Conservation (phyloP, 2,329 filamentous ascomycete species). For the Chaetothyriales sp. region DNA sequence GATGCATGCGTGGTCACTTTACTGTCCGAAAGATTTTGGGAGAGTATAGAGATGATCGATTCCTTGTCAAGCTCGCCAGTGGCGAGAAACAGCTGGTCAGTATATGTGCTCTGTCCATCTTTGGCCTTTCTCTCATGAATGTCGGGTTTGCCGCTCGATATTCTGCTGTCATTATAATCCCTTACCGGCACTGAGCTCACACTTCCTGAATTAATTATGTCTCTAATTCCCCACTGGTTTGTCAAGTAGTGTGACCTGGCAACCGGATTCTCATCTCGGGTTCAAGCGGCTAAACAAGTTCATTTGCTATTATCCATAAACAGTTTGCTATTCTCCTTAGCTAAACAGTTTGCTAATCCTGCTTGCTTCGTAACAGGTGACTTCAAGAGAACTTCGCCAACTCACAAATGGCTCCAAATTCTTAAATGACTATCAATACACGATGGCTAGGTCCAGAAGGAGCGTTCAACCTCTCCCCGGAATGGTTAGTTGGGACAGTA, state of each 20-base stretch:
- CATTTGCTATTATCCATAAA: neutral
- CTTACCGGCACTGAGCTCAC: neutral
- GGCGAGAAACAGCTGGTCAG: constrained; percentile 26
- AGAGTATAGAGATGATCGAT: constrained; percentile 19
- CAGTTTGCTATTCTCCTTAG: neutral
- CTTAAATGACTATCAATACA: constrained; percentile 6
- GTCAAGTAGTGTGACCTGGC: neutral
- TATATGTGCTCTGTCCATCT: neutral
- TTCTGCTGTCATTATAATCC: neutral
- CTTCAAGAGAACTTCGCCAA: constrained; percentile 5
- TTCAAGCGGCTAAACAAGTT: neutral
- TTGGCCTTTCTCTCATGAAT: neutral
- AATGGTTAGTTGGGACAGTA: constrained; percentile 6
- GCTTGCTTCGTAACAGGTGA: constrained; percentile 6
- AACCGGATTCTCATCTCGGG: neutral
- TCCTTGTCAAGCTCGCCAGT: constrained; percentile 25
- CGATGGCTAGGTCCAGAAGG: neutral
- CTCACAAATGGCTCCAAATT: constrained; percentile 7
- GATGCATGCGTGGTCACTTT: constrained; percentile 28
- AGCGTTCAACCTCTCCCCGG: neutral
- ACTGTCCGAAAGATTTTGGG: constrained; percentile 22
- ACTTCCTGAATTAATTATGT: neutral
- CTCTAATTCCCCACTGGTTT: neutral
- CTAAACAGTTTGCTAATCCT: neutral
- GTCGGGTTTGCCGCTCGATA: neutral